Conservation (phyloP, 2,329 filamentous ascomycete genomes). For the Basipetospora chlamydospora region DNA sequence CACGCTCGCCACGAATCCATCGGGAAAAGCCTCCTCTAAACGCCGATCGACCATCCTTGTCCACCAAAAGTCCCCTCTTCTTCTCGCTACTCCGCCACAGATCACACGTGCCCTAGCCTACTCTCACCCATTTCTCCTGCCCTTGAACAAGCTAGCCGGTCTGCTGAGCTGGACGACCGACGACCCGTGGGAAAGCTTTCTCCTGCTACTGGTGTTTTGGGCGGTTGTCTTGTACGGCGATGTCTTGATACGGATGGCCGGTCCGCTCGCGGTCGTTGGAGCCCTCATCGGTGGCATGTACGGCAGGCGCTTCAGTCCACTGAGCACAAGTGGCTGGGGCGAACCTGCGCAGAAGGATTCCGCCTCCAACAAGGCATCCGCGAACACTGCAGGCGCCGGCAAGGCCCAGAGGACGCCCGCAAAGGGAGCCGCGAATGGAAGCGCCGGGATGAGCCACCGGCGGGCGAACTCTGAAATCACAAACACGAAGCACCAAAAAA, state of each 20-base stretch:
- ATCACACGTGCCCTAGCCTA: conserved; percentile 90
- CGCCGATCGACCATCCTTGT: conserved; percentile 86
- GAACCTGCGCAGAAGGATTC: conserved; percentile 25
- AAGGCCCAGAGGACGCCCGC: conserved; percentile 9
- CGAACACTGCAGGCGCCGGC: conserved; percentile 7
- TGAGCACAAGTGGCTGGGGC: conserved; percentile 69
- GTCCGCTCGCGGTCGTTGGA: conserved; percentile 68
- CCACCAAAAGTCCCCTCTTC: conserved; percentile 86
- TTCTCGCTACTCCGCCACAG: conserved; percentile 86
- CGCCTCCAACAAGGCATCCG: conserved; percentile 13
- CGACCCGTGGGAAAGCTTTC: conserved; percentile 94
- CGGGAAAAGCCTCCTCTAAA: conserved; percentile 34
- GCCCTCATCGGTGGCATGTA: conserved; percentile 87
- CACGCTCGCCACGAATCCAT: conserved; percentile 44
- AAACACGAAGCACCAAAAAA: conserved; percentile 73
- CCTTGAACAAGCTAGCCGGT: conserved; percentile 72
- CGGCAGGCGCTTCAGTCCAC: conserved; percentile 70
- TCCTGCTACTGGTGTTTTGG: conserved; percentile 79
- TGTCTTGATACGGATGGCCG: conserved; percentile 62
- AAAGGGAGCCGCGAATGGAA: conserved; percentile 10
- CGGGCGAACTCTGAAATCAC: conserved; percentile 40
- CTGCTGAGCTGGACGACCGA: conserved; percentile 86
- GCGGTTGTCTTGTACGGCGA: conserved; percentile 75
- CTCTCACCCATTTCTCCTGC: conserved; percentile 84
- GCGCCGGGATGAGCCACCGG: conserved; percentile 19